phyloP scores from a whole-genome alignment of 768 basidiomycete species.

The Coprinopsis strossmayeri region DNA sequence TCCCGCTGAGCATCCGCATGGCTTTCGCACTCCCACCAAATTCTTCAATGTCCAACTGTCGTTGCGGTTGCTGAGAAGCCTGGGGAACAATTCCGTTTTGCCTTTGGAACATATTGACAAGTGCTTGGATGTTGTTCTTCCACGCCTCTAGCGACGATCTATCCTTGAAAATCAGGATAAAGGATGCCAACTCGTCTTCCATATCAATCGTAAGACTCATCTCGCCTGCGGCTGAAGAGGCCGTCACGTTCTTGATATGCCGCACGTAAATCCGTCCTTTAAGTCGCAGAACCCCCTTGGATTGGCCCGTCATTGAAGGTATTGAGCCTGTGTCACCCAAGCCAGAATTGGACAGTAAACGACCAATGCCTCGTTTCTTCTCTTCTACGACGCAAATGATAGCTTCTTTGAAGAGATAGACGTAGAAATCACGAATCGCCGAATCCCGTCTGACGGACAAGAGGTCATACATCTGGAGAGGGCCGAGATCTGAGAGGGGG shows the following conservation, averaged over 20 bases:
- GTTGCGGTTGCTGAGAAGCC: slow-evolving; percentile 27
- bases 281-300: slow-evolving; percentile 75
- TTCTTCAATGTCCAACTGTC: slow-evolving; percentile 58
- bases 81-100: slow-evolving; percentile 33
- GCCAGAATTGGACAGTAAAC: slow-evolving; percentile 58
- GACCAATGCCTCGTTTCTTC: slow-evolving; percentile 76
- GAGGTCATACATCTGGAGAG: slow-evolving; percentile 88
- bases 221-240: slow-evolving; percentile 71
- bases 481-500: slow-evolving; percentile 82
- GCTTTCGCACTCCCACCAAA: slow-evolving; percentile 74
- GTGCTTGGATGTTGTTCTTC: slow-evolving; percentile 74
- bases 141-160: slow-evolving; percentile 84
- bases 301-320: slow-evolving; percentile 27
- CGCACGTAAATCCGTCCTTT: slow-evolving; percentile 95
- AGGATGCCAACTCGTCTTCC: slow-evolving; percentile 95
- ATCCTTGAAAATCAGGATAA: slow-evolving; percentile 94
- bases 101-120: slow-evolving; percentile 67
- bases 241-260: slow-evolving; percentile 86
- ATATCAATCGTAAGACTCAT: slow-evolving; percentile 95
- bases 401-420: slow-evolving; percentile 96
- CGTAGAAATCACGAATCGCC: slow-evolving; percentile 89
- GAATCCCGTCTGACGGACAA: slow-evolving; percentile 84
- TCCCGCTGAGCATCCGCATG: slow-evolving; percentile 75
- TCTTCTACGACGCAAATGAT: slow-evolving; percentile 98
- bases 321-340: slow-evolving; percentile 46